Conservation (phyloP, 257 asterid genomes). For the Solanum sitiens region DNA sequence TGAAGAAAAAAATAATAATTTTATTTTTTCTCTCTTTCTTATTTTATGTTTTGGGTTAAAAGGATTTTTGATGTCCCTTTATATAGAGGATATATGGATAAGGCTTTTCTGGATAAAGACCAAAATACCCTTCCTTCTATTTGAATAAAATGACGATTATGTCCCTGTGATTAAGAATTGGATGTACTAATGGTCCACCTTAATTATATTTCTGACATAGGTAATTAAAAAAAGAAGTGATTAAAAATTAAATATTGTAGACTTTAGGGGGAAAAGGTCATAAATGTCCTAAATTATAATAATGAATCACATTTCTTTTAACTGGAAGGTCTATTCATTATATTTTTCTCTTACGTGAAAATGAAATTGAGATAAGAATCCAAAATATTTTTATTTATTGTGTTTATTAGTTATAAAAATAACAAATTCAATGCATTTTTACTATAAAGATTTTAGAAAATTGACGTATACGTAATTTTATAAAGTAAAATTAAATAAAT, state of each 20-base stretch:
- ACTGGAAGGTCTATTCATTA: rapidly evolving
- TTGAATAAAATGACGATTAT: background rate
- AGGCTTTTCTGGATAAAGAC: constrained; percentile 18
- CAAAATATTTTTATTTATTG: no score
- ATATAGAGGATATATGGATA: constrained; percentile 49
- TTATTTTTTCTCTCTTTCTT: background rate
- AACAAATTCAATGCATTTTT: background rate
- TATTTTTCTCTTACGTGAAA: rapidly evolving
- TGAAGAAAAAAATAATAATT: background rate
- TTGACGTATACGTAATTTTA: no score
- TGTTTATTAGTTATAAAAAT: no score
- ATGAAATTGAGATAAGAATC: no score
- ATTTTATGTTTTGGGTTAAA: background rate
- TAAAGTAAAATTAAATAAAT: no score
- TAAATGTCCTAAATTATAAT: background rate
- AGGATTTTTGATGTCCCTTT: constrained; percentile 19
- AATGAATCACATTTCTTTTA: no score
- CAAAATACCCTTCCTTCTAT: constrained; percentile 11
- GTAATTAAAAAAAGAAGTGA: background rate
- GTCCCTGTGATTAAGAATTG: background rate
- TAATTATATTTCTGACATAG: background rate
- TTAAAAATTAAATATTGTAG: background rate
- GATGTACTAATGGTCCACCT: background rate
- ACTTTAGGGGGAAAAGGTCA: background rate
- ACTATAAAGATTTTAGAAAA: no score